Evolutionary conservation across 2,329 filamentous ascomycete genomes (phyloP), one percentile per base, ranked within the genome.

Genomic region (Alternaria brassicae): DNA sequence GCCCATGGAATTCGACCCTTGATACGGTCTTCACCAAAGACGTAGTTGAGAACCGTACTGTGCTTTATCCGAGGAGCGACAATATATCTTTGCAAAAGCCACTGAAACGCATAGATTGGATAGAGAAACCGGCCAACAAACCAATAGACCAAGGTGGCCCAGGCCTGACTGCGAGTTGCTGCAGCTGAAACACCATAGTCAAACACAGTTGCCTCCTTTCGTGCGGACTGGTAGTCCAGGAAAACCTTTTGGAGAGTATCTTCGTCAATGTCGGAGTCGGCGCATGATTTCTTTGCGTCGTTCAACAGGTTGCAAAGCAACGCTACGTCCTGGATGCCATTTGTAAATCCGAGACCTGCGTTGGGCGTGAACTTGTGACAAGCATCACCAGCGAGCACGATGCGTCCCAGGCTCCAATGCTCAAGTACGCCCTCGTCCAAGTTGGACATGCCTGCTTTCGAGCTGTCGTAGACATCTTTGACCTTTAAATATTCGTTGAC

Each of bases 341-440:
- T 53, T 2, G 50, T 53, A 1, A 44, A 53, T 1, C 50, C 50
- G 0, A 53, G 50, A 1, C 50, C 50, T 6, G 50, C 50, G 15
- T 53, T 53, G 1, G 50, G 50, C 3, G 50, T 53, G 50, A 53
- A 53, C 37, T 53, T 53, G 50, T 53, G 50, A 15, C 50, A 53
- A 21, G 50, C 17, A 30, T 53, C 50, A 9, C 50, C 50, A 7
- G 50, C 28, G 17, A 53, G 50, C 10, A 53, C 50, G 1, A 53
- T 36, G 3, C 50, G 25, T 10, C 39, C 50, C 19, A 44, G 6
- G 28, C 50, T 53, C 50, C 50, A 53, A 34, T 53, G 50, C 5
- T 53, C 50, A 3, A 53, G 50, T 27, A 53, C 32, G 3, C 50
- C 50, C 4, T 53, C 50, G 23, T 53, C 50, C 19, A 53, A 17